These are phyloP conservation scores for Russula virescens DNA, from an alignment of 768 basidiomycete genomes.

Conservation along the genomic window DNA sequence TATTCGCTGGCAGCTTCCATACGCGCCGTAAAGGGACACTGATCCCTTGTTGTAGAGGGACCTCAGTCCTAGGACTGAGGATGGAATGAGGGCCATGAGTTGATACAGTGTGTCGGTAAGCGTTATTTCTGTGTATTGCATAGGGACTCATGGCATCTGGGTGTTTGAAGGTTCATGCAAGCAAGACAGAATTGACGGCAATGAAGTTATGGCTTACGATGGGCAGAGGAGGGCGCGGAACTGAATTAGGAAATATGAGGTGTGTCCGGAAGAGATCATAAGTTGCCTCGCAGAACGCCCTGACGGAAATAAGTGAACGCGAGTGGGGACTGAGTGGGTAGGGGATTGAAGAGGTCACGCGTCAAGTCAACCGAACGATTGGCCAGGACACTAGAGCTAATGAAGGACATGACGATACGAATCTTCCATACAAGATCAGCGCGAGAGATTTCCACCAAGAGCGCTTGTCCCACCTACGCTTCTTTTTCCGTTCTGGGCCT, in stretches of 20 bases:
- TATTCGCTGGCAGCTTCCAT: constrained; percentile 21
- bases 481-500: constrained; percentile 25
- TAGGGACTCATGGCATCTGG: constrained; percentile 1
- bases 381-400: constrained; percentile 15
- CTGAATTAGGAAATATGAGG: constrained; percentile 21
- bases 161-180: neutral
- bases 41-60: neutral
- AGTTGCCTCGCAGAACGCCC: neutral
- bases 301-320: constrained; percentile 13
- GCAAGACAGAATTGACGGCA: neutral
- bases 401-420: constrained; percentile 18
- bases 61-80: neutral
- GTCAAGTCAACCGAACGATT: constrained; percentile 11
- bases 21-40: constrained; percentile 2
- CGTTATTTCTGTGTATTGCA: neutral
- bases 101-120: constrained; percentile 8
- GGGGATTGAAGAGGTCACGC: neutral
- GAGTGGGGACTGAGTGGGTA: neutral
- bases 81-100: constrained; percentile 3
- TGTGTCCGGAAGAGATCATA: constrained; percentile 7
- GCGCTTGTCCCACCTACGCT: constrained; percentile 14
- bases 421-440: constrained; percentile 24
- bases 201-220: constrained; percentile 4
- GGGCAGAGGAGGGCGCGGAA: neutral
- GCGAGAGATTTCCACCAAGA: constrained; percentile 22